These are phyloP conservation scores for Hortaea werneckii DNA, from an alignment of 2,329 filamentous ascomycete genomes.

Conservation along the genomic window DNA sequence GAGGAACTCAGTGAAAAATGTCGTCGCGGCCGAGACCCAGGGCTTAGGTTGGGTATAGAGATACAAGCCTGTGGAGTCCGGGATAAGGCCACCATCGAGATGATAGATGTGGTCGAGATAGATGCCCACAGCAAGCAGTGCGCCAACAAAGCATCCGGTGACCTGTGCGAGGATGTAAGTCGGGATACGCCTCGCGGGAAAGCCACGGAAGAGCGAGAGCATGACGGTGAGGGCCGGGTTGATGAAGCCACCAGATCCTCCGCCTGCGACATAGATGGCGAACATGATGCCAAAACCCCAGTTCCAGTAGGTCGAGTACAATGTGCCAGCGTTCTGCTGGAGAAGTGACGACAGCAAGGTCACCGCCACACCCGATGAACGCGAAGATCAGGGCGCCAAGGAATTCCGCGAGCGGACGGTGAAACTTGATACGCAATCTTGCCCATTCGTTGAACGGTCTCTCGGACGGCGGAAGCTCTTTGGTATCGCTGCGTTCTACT, in stretches of 20 bases:
- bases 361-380: no score
- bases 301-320: constrained; percentile 15
- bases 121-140: constrained; percentile 36
- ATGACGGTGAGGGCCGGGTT: constrained; percentile 38
- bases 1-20: constrained; percentile 6
- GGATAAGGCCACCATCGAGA: constrained; percentile 8
- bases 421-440: no score
- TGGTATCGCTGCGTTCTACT: no score
- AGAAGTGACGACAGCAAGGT: no score
- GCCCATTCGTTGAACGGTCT: no score
- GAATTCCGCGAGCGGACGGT: no score
- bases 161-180: constrained; percentile 45
- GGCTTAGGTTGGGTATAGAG: constrained; percentile 10
- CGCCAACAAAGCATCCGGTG: constrained; percentile 42
- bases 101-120: constrained; percentile 29
- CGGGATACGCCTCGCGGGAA: constrained; percentile 42
- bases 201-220: constrained; percentile 38
- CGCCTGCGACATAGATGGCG: constrained; percentile 24
- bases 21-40: constrained; percentile 14
- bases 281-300: constrained; percentile 49
- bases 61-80: neutral
- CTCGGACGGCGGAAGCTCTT: no score
- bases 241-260: constrained; percentile 13
- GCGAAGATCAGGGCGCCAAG: no score
- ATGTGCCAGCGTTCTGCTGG: no score